Percentiles rank a stretch among this genome's conserved stretches.
phyloP scores from a whole-genome alignment of 78 protist genomes.

The slime mould (Dictyostelium discoideum) region dicty_2.7 NC_007088.5:1512501-1513000 shows the following conservation, averaged over 20 bases:
- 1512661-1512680: background rate
- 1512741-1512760: conserved; percentile 5
- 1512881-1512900: background rate
- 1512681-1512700: background rate
- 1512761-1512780: conserved; percentile 32
- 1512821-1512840: background rate
- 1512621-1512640: too few species aligned
- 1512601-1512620: too few species aligned
- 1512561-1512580: background rate
- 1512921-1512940: too few species aligned
- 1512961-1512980: background rate
- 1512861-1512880: background rate
- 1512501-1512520: conserved; percentile 73
- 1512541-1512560: background rate
- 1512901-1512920: too few species aligned
- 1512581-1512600: background rate
- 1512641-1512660: background rate
- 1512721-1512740: conserved; percentile 1
- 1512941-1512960: background rate
- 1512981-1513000: background rate
- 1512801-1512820: background rate
- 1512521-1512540: background rate
- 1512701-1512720: conserved; percentile 44
- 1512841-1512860: background rate
- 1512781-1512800: background rate